Percentiles rank a stretch among this genome's conserved stretches.
Conservation (phyloP, 1,284 basidiomycete genomes). For the Psilocybe mexicana region DNA sequence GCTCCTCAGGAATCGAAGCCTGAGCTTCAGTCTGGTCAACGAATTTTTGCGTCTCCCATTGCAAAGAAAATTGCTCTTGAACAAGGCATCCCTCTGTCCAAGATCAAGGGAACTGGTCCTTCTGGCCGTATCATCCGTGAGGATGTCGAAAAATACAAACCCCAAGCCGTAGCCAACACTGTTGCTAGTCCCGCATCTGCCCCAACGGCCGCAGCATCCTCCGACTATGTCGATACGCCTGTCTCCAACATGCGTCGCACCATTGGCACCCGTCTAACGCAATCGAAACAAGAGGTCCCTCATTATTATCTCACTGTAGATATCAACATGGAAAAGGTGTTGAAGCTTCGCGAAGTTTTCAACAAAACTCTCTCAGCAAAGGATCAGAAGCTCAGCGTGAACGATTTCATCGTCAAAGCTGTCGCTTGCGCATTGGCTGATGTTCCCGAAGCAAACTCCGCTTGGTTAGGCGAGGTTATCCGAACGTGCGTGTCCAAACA, state of each 20-base stretch:
- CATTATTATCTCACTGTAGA: slow-evolving; percentile 98
- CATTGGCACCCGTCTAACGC: slow-evolving; percentile 88
- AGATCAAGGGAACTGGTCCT: slow-evolving; percentile 95
- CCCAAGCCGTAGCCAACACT: slow-evolving; percentile 43
- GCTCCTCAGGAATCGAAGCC: slow-evolving; percentile 39
- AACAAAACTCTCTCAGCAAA: slow-evolving; percentile 88
- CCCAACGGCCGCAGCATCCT: slow-evolving; percentile 45
- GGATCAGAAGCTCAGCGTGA: slow-evolving; percentile 94
- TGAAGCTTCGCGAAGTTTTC: slow-evolving; percentile 95
- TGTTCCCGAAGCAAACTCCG: slow-evolving; percentile 97
- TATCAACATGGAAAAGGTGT: slow-evolving; percentile 95
- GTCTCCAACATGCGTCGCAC: slow-evolving; percentile 93
- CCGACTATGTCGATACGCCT: slow-evolving; percentile 90
- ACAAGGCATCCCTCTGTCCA: slow-evolving; percentile 86
- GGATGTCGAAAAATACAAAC: slow-evolving; percentile 90
- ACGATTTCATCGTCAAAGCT: slow-evolving; percentile 98
- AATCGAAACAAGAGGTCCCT: slow-evolving; percentile 93
- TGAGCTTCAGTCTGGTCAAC: slow-evolving; percentile 68
- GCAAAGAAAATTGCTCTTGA: slow-evolving; percentile 98
- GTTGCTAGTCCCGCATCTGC: slow-evolving; percentile 42
- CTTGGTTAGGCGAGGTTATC: slow-evolving; percentile 96
- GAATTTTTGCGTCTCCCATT: slow-evolving; percentile 92
- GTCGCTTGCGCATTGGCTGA: slow-evolving; percentile 88
- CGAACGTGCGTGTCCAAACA: slow-evolving; percentile 68
- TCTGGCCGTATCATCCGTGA: slow-evolving; percentile 92